phyloP scores from a whole-genome alignment of 2,329 filamentous ascomycete genomes.

The Alternaria consortialis region DNA sequence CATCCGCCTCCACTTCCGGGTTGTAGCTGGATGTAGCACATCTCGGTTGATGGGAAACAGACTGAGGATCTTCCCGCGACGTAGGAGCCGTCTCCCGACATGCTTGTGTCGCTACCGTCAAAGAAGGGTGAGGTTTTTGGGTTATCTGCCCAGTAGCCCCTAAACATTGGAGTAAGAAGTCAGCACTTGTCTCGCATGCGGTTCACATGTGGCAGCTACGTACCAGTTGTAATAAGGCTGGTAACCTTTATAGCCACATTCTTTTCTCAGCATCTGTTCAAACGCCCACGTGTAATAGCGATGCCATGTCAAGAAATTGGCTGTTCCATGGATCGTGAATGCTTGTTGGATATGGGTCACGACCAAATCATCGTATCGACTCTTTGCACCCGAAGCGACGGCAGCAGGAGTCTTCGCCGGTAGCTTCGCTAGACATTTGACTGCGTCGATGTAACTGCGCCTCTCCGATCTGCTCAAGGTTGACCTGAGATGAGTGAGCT shows the following conservation, averaged over 20 bases:
- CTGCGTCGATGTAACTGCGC: background rate
- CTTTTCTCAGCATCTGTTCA: constrained; percentile 53
- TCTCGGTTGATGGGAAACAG: constrained; percentile 36
- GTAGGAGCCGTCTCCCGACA: constrained; percentile 58
- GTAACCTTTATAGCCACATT: constrained; percentile 55
- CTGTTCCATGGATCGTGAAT: background rate
- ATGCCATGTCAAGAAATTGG: constrained; percentile 53
- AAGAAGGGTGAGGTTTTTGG: constrained; percentile 61
- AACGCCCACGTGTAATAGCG: constrained; percentile 55
- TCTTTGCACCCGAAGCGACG: background rate
- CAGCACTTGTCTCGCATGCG: background rate
- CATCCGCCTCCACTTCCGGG: constrained; percentile 66
- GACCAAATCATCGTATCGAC: background rate
- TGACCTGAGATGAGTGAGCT: background rate
- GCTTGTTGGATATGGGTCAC: background rate
- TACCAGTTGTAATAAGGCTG: constrained; percentile 51
- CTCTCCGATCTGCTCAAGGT: background rate
- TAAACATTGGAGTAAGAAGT: constrained; percentile 49
- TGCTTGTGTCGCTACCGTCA: constrained; percentile 61
- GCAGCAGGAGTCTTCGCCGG: background rate
- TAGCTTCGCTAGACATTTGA: background rate
- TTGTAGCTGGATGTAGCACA: constrained; percentile 51
- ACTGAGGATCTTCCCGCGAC: constrained; percentile 37
- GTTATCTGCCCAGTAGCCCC: constrained; percentile 59
- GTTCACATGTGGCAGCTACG: background rate